A percentile compares a stretch with the other conserved stretches of the same genome.
Conservation (phyloP, 2,329 filamentous ascomycete genomes). For the Phialocephala sp. region DNA sequence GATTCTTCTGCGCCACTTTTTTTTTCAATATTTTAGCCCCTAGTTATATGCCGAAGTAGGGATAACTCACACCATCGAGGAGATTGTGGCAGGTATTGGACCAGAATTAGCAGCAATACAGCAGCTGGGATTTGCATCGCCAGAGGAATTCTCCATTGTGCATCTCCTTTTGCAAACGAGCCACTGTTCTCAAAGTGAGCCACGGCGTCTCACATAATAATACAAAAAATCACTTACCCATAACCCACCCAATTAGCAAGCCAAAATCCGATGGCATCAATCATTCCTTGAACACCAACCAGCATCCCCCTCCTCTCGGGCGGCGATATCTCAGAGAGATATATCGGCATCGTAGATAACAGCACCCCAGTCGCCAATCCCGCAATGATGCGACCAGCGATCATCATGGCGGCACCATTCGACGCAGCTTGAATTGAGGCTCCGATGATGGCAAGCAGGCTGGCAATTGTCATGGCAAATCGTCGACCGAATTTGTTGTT, state of each 20-base stretch:
- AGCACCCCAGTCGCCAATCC: slow-evolving; percentile 55
- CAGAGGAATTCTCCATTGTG: slow-evolving; percentile 36
- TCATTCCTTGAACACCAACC: slow-evolving; percentile 36
- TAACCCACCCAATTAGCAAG: slow-evolving; percentile 36
- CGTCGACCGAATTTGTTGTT: slow-evolving; percentile 13
- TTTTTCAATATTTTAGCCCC: no score
- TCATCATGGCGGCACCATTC: slow-evolving; percentile 48
- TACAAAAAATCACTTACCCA: not conserved
- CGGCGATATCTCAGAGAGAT: slow-evolving; percentile 44
- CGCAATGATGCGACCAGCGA: slow-evolving; percentile 54
- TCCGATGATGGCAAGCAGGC: slow-evolving; percentile 35
- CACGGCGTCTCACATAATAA: not conserved
- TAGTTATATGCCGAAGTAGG: not conserved
- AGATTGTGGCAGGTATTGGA: slow-evolving; percentile 22
- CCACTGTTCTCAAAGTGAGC: slow-evolving; percentile 1
- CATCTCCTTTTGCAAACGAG: slow-evolving; percentile 29
- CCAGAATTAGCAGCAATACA: slow-evolving; percentile 27
- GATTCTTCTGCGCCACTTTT: slow-evolving; percentile 16
- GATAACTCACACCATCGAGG: slow-evolving; percentile 28
- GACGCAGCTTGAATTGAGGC: slow-evolving; percentile 41
- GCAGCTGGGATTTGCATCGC: slow-evolving; percentile 35
- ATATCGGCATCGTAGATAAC: slow-evolving; percentile 52
- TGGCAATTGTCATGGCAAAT: slow-evolving; percentile 4
- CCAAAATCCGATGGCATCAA: slow-evolving; percentile 33
- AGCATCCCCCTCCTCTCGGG: slow-evolving; percentile 30